Evolutionary conservation across 345 rosid genomes (phyloP).

Genomic region (Boechera divaricarpa): DNA sequence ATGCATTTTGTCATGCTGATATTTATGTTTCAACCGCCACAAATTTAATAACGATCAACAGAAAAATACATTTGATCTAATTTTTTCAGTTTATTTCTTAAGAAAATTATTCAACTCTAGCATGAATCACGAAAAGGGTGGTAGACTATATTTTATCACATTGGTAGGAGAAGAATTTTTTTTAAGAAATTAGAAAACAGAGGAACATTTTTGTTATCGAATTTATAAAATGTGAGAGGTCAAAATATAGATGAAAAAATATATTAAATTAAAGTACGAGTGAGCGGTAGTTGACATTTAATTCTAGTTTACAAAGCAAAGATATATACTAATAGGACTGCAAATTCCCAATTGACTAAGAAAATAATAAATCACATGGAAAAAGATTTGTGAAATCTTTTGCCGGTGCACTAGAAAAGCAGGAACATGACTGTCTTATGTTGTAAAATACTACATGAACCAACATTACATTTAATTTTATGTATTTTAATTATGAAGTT

Average conservation of each 20-base stretch:
- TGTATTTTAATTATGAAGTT: not conserved
- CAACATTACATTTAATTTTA: constrained; percentile 24
- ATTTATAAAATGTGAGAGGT: constrained; percentile 25
- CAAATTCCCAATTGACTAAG: constrained; percentile 15
- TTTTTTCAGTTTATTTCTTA: not conserved
- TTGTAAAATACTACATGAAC: constrained; percentile 37
- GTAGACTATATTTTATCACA: constrained; percentile 9
- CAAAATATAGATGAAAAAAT: constrained; percentile 4
- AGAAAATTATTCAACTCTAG: constrained; percentile 7
- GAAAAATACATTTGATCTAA: constrained; percentile 39
- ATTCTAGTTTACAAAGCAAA: constrained; percentile 28
- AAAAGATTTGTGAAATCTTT: constrained; percentile 50
- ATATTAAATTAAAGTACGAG: constrained; percentile 19
- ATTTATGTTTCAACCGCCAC: constrained; percentile 29
- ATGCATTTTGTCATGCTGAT: constrained; percentile 27
- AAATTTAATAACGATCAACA: constrained; percentile 29
- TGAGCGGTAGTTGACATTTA: constrained; percentile 40
- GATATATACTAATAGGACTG: not conserved
- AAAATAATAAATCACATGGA: constrained; percentile 42
- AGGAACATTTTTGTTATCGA: constrained; percentile 3
- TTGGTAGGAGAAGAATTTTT: constrained; percentile 24
- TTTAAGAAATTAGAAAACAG: constrained; percentile 9
- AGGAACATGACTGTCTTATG: constrained; percentile 48
- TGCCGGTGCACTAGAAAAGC: constrained; percentile 46
- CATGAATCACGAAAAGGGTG: constrained; percentile 29